Base-by-base conservation (phyloP, 805 yeast genomes). In the Kurtzmaniella fragi region DNA sequence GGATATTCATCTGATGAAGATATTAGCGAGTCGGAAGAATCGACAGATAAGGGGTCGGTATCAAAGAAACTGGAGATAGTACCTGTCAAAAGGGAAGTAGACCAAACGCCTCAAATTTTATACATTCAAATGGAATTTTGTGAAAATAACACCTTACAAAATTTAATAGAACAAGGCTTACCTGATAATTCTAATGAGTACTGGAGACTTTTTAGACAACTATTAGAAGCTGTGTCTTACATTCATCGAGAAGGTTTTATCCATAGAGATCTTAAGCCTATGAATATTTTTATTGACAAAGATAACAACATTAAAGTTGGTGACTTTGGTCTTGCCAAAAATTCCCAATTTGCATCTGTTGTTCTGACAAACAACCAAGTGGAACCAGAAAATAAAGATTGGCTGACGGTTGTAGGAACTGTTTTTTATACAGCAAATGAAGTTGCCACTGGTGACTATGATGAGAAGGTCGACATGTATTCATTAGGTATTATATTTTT, bases 81-180 rank as follows among this genome's bases (percentile, higher is more conserved):
- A 5, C 4, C 28, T 2, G 25, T 28, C 2, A 29, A 14, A 4
- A 28, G 13, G 10, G 29, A 13, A 14, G 31, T 26, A 9, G 17
- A 34, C 9, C 59, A 64, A 33, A 69, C 68, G 2, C 50, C 46
- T 46, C 84, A 90, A 38, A 88, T 95, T 0, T 62, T 93, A 25
- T 93, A 86, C 57, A 93, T 93, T 48, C 99, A 93, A 56, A 93
- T 93, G 99, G 99, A 93, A 59, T 93, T 93, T 52, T 93, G 99
- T 62, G 99, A 93, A 53, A 93, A 91, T 54, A 87, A 86, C 42
- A 91, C 99, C 0, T 62, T 93, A 23, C 75, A 76, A 37, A 96
- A 93, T 61, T 65, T 93, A 44, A 91, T 93, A 34, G 76, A 72
- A 39, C 75, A 78, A 31, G 89, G 88, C 0, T 67, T 93, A 10